phyloP scores from a whole-genome alignment of 2,329 filamentous ascomycete species.

The Nothomitra cinnamomea region DNA sequence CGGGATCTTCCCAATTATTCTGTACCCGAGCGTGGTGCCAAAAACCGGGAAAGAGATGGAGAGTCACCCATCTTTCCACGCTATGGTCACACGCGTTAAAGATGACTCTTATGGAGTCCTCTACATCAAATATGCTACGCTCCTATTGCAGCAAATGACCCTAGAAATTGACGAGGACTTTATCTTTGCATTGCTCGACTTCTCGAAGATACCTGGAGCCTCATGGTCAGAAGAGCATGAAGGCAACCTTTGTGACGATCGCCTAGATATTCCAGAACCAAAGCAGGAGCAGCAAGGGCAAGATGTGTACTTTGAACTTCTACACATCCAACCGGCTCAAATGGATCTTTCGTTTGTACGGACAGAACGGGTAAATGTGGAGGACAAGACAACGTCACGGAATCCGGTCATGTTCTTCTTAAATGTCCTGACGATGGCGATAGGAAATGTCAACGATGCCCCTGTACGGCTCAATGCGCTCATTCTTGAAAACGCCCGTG shows the following conservation, averaged over 20 bases:
- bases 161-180: conserved; percentile 96
- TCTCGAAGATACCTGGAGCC: conserved; percentile 79
- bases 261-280: conserved; percentile 81
- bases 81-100: conserved; percentile 84
- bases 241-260: conserved; percentile 76
- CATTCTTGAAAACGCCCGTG: conserved; percentile 85
- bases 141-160: conserved; percentile 94
- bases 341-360: conserved; percentile 93
- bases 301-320: conserved; percentile 93
- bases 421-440: conserved; percentile 97
- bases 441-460: conserved; percentile 96
- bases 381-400: conserved; percentile 76
- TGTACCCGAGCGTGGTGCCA: conserved; percentile 94
- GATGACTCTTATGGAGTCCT: conserved; percentile 95
- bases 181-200: conserved; percentile 89
- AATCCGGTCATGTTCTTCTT: conserved; percentile 98
- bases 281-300: conserved; percentile 69
- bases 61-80: conserved; percentile 83
- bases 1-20: conserved; percentile 89
- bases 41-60: conserved; percentile 96
- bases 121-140: conserved; percentile 94
- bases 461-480: conserved; percentile 86
- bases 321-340: conserved; percentile 97
- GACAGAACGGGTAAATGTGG: conserved; percentile 88
- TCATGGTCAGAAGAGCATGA: conserved; percentile 73